Conservation (phyloP, 371 early-diverging fungal genomes). For the Mucor piriformis region DNA sequence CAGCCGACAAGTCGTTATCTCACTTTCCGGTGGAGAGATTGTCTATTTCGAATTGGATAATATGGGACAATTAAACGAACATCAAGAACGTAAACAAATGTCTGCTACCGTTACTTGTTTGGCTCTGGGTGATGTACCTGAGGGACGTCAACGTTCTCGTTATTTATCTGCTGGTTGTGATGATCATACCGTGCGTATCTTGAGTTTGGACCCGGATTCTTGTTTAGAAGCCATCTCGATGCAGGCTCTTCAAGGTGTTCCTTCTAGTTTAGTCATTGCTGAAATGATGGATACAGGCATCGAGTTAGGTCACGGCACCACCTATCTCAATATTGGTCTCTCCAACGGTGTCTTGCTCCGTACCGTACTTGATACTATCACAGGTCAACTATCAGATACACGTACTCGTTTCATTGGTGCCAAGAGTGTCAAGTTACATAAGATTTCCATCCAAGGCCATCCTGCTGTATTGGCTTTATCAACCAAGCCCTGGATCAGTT, state of each 20-base stretch:
- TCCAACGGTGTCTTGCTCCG: slow-evolving; percentile 88
- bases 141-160: slow-evolving; percentile 76
- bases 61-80: slow-evolving; percentile 87
- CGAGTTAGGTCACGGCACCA: slow-evolving; percentile 63
- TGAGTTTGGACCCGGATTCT: slow-evolving; percentile 81
- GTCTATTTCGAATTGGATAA: slow-evolving; percentile 94
- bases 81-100: slow-evolving; percentile 78
- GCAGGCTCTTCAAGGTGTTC: slow-evolving; percentile 69
- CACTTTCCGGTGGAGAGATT: slow-evolving; percentile 82
- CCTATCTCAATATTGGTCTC: slow-evolving; percentile 89
- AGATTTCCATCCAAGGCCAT: slow-evolving; percentile 64
- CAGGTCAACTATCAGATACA: slow-evolving; percentile 85
- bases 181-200: slow-evolving; percentile 90
- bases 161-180: slow-evolving; percentile 92
- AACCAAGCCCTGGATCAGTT: slow-evolving; percentile 90
- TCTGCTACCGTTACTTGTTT: slow-evolving; percentile 73
- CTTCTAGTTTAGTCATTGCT: slow-evolving; percentile 66
- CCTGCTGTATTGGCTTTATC: slow-evolving; percentile 85
- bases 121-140: slow-evolving; percentile 81
- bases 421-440: slow-evolving; percentile 78
- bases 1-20: slow-evolving; percentile 81
- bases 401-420: slow-evolving; percentile 91
- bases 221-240: slow-evolving; percentile 82
- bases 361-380: slow-evolving; percentile 82
- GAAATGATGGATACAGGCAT: slow-evolving; percentile 77